Base-by-base conservation (phyloP, 768 basidiomycete species). In the Solioccasus polychromus region DNA sequence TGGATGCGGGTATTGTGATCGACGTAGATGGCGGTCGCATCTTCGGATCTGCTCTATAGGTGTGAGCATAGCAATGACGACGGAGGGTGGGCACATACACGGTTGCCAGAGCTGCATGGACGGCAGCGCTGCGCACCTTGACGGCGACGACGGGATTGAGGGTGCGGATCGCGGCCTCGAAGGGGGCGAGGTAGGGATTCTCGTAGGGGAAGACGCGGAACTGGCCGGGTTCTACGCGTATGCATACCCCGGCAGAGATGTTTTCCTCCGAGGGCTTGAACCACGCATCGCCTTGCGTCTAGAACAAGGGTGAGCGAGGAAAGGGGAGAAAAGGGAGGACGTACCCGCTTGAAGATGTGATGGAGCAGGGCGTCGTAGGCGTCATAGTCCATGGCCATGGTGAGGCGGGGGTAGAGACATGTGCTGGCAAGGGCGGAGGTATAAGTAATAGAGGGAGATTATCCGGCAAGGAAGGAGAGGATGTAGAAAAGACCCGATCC, bases 121-220 rank as follows among this genome's bases (percentile, higher is more conserved):
- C 82, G 8, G 85, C 84, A 23, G 87, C 87, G 53, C 79, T 85
- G 42, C 88, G 77, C 26, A 88, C 70, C 64, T 92, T 91, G 57
- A 91, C 84, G 0, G 87, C 87, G 42, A 92, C 87, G 18, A 89
- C 82, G 5, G 92, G 89, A 53, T 93, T 93, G 48, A 94, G 71
- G 26, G 65, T 60, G 18, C 79, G 74, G 26, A 92, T 75, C 5
- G 90, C 89, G 4, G 80, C 83, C 67, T 92, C 90, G 54, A 93
- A 93, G 8, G 88, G 86, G 8, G 76, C 81, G 28, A 93, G 75
- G 57, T 75, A 83, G n/a, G 73, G 75, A 61, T 90, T 90, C 62
- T 92, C 86, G 54, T 91, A 90, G 6, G 91, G 91, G 59, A 91
- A 93, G 29, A 87, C 80, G 23, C 91, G 79, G 64, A 86, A 91